Evolutionary conservation across 2,329 filamentous ascomycete genomes (phyloP).

Genomic region (Neofusicoccum kwambonambiense): DNA sequence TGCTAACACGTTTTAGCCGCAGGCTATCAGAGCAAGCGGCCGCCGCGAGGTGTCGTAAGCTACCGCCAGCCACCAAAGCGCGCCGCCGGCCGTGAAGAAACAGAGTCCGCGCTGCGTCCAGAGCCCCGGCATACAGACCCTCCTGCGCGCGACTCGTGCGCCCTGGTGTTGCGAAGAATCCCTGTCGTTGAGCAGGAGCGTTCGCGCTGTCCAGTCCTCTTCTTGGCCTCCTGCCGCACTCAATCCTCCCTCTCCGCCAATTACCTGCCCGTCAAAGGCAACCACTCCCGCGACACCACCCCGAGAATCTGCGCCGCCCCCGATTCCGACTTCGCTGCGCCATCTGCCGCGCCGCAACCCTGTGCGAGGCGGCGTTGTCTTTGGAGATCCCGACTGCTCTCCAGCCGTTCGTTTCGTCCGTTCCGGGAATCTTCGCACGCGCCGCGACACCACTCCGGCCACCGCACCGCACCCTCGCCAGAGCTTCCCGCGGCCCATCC

Average conservation of each 20-base stretch:
- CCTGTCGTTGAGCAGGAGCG: conserved; percentile 19
- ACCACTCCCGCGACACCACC: conserved; percentile 1
- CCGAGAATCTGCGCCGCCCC: neutral
- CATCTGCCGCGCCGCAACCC: neutral
- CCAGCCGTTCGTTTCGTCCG: conserved; percentile 16
- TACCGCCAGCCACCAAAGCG: neutral
- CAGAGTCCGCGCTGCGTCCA: neutral
- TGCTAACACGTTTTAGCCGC: conserved; percentile 17
- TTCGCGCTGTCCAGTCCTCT: neutral
- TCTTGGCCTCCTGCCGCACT: conserved; percentile 19
- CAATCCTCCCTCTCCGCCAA: conserved; percentile 18
- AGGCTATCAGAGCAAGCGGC: neutral
- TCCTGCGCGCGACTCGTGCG: conserved; percentile 8
- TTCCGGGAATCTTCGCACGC: conserved; percentile 9
- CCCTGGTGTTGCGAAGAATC: conserved; percentile 8
- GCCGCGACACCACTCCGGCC: neutral
- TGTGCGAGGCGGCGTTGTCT: neutral
- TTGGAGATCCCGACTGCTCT: neutral
- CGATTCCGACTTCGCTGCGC: neutral
- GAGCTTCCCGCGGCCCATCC: neutral
- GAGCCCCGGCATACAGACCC: neutral
- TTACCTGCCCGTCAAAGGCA: conserved; percentile 9
- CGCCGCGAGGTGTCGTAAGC: conserved; percentile 15
- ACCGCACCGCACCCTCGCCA: neutral
- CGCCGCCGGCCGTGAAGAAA: conserved; percentile 8